A percentile compares a stretch with the other conserved stretches of the same genome.
phyloP scores from a whole-genome alignment of 2,329 filamentous ascomycete species.

The Ceratocystis diversiconidia region DNA sequence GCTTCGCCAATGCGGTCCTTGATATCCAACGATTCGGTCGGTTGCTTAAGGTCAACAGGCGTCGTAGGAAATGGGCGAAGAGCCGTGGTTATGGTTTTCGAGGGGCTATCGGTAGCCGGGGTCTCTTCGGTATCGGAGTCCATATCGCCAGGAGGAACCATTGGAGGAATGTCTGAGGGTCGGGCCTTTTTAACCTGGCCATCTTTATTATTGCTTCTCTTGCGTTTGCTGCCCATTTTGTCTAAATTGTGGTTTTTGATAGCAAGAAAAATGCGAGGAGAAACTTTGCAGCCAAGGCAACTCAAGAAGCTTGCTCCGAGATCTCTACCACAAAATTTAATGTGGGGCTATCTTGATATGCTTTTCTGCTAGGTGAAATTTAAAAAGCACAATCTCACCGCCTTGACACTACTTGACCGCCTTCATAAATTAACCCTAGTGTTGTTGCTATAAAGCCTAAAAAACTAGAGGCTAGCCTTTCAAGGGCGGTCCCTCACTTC shows the following conservation, averaged over 20 bases:
- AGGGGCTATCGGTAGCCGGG: neutral
- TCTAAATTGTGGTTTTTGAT: neutral
- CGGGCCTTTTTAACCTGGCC: constrained; percentile 13
- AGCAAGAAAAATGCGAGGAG: neutral
- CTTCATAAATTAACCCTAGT: too few relatives aligned
- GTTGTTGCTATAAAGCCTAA: neutral
- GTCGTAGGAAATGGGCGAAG: constrained; percentile 26
- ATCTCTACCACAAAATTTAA: constrained; percentile 13
- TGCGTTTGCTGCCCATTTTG: constrained; percentile 17
- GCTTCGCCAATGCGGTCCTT: constrained; percentile 45
- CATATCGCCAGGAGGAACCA: neutral
- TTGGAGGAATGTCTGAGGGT: constrained; percentile 10
- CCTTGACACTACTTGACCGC: neutral
- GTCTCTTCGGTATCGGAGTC: neutral
- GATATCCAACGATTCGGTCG: constrained; percentile 32
- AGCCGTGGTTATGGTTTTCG: constrained; percentile 9
- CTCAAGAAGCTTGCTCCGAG: neutral
- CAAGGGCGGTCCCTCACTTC: neutral
- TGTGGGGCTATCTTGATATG: constrained; percentile 6
- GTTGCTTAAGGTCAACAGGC: constrained; percentile 22
- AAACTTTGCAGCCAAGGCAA: neutral
- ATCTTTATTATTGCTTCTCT: constrained; percentile 15
- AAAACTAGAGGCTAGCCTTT: neutral
- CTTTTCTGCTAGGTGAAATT: neutral
- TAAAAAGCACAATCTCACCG: neutral